Base-by-base conservation (phyloP, 2,329 filamentous ascomycete species). In the Hyphodiscus sp. region DNA sequence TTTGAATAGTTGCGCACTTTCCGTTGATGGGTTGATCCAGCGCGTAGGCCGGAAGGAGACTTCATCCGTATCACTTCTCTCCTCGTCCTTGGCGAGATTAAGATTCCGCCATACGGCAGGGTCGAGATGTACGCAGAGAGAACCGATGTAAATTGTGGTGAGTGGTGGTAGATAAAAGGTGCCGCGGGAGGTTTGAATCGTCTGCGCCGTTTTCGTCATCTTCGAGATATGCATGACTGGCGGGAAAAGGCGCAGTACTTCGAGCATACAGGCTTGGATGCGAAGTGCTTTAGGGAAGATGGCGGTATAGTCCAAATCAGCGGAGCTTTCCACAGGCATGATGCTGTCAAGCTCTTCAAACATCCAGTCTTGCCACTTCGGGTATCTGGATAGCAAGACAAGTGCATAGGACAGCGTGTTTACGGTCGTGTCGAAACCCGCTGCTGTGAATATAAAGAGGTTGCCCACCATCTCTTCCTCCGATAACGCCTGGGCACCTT, bases 171-270 rank as follows among this genome's bases (percentile, higher is more conserved):
- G 38, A 19, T 46, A 50, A 38, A 53, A 33, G 7, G 29, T 8
- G 7, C 29, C 29, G 29, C 29, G 29, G 29, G 29, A 33, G 29
- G 29, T 56, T n/a, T 20, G 53, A 23, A 59, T 49, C 19, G 15
- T 53, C 42, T 60, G 50, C 19, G 51, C 23, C 13, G 45, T 43
- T 49, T 38, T 51, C 16, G 41, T 50, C 8, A 52, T 48, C 63
- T 83, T 83, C 10, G 78, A 77, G 43, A 83, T 81, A 51, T 73
- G 74, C 55, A 77, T 67, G 33, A 81, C 73, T 0, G 79, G 78
- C 2, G 77, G 75, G n/a, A 80, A 68, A 15, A 82, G 63, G 30
- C 80, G 75, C 19, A 82, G 71, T 7, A 33, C 29, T 13, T 33
- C 29, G 57, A 80, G 78, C 73, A 58, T 50, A 16, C 47, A 49